Evolutionary conservation across 1,284 basidiomycete species (phyloP), one percentile per base, ranked within the genome.

Genomic region (Blastosporella zonata): DNA sequence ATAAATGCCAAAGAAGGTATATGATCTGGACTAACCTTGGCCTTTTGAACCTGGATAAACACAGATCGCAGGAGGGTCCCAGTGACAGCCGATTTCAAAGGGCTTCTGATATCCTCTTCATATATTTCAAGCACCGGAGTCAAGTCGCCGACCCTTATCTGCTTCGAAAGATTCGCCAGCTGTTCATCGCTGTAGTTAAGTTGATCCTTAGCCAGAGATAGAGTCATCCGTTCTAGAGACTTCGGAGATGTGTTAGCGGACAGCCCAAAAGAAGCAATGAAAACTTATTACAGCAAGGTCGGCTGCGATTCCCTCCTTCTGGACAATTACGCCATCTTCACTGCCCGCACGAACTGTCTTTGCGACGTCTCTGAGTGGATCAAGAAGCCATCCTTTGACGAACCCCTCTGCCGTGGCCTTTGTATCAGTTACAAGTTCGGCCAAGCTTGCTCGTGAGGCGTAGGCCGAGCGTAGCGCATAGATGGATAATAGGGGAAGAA

Each of bases 41-140:
- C 91, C 68, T 98, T 99, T 62, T 99, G 96, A 1, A 97, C 79
- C 65, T 98, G 96, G 47, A 99, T 90, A 50, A 99, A 84, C 27
- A 95, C 70, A 0, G 91, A 87, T 33, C 96, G 80, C 21, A 98
- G 72, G 10, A 99, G 77, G 10, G 87, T 88, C 3, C 96, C 96
- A 2, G 78, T 72, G 5, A 98, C 53, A 3, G 86, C 90, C 23
- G 90, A 93, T 58, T 81, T 85, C 49, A 98, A 62, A 0, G 96
- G 97, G 18, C 72, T 78, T 68, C 86, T 88, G 68, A 99, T 91
- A 60, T 98, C 93, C 54, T 87, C 78, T 70, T 99, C 96, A 64
- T 97, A 98, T 8, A 95, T 80, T 59, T 87, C 76, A 58, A 97
- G 77, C 7, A 98, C 89, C 8, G 89, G 77, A 1, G 93, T 95